Evolutionary conservation across 805 yeast species (phyloP).

Genomic region (Myxozyma neotropica): DNA sequence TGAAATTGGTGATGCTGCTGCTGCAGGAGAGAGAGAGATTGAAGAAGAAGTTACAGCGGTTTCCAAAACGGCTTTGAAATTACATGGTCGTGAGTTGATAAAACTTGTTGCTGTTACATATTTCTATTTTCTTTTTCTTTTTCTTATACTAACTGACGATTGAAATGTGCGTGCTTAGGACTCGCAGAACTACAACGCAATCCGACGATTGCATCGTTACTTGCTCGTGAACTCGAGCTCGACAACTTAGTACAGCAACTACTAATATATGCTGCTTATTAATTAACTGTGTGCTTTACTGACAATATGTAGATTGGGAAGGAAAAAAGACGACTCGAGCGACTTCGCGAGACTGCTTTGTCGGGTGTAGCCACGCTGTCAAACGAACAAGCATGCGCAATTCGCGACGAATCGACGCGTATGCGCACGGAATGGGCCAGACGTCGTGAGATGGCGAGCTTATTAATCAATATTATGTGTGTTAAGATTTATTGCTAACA

Average conservation of each 20-base stretch:
- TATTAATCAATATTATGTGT: background rate
- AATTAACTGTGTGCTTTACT: background rate
- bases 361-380: background rate
- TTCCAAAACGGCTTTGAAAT: no score
- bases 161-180: no score
- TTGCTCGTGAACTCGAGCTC: background rate
- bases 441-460: constrained; percentile 25
- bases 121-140: no score
- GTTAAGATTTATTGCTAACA: background rate
- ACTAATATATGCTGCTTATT: background rate
- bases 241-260: background rate
- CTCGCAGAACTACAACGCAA: background rate
- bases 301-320: background rate
- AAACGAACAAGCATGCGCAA: background rate
- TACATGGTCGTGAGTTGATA: no score
- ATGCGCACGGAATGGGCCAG: constrained; percentile 21
- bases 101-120: no score
- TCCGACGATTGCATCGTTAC: background rate
- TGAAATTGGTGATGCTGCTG: constrained; percentile 5
- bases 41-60: background rate
- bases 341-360: background rate
- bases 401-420: background rate
- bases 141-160: no score
- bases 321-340: background rate
- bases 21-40: constrained; percentile 7